Base-by-base conservation (phyloP, 1,139 yeast genomes). In the Pichia sp. region DNA sequence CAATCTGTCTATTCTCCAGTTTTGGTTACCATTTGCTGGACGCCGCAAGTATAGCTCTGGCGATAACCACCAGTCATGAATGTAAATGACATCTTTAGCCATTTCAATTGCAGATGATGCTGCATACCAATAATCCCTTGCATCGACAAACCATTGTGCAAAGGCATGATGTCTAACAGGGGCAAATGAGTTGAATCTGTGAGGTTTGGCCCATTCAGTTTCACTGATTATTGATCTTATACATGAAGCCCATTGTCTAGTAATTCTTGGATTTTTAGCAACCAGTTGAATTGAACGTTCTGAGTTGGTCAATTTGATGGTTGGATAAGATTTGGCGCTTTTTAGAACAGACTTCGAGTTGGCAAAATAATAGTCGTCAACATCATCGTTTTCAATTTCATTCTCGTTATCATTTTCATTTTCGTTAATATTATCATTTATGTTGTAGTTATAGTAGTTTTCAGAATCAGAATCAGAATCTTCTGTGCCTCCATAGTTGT, bases 21-120 rank as follows among this genome's bases (percentile, higher is more conserved):
- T 88, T 68, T 95, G 98, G 64, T 93, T 92, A 13, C 97, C 96
- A 69, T 89, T 87, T 0, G 97, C 93, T 0, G 99, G 99, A 53
- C 99, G 77, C 59, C 99, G 80, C 72, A 95, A 74, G 64, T 95
- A 93, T 10, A 93, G 70, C 68, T 95, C 99, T 0, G 99, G 99
- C 10, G 95, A 82, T 36, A 95, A 75, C 99, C 99, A 95, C 99
- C 99, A 95, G 68, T 93, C 99, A 68, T 93, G 98, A 53, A 95
- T 90, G 68, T 85, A 95, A 47, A 95, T 87, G 1, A 88, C 95
- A 73, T 93, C 99, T 63, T 85, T 85, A 1, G 99, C 99, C 89
- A 89, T 85, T 63, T 87, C 92, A 57, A 93, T 75, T 0, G 98
- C 99, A 6, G 90, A 83, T 45, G 96, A 88, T 5, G 92, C 84